phyloP scores from a whole-genome alignment of 108 stramenopile species.

The Cyclostephanos tholiformis region DNA sequence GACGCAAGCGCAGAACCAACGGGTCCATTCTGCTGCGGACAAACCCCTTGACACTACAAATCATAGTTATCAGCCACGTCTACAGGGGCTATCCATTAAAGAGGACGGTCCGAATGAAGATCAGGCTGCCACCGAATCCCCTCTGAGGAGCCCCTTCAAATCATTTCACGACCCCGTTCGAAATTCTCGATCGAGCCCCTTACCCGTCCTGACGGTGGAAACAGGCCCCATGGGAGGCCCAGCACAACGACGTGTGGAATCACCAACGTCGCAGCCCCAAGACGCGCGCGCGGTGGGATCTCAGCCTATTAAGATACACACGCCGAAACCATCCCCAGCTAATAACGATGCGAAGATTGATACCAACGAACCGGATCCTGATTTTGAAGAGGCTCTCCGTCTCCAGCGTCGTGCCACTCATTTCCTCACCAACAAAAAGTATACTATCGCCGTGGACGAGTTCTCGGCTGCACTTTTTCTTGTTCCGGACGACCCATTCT shows the following conservation, averaged over 20 bases:
- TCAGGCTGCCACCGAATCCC: neutral
- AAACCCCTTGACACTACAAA: neutral
- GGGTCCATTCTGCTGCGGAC: slow-evolving; percentile 25
- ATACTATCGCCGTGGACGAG: slow-evolving; percentile 80
- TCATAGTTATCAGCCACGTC: neutral
- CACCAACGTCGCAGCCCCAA: slow-evolving; percentile 5
- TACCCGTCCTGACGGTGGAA: slow-evolving; percentile 29
- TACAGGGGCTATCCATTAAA: slow-evolving; percentile 31
- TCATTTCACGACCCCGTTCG: slow-evolving; percentile 7
- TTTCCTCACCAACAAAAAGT: slow-evolving; percentile 75
- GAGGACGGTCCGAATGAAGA: slow-evolving; percentile 27
- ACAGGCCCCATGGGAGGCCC: slow-evolving; percentile 52
- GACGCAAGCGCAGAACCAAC: slow-evolving; percentile 16
- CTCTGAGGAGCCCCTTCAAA: slow-evolving; percentile 16
- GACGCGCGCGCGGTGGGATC: neutral
- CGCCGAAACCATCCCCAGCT: neutral
- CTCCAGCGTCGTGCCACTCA: slow-evolving; percentile 78
- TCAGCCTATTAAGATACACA: slow-evolving; percentile 2
- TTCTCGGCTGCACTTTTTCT: slow-evolving; percentile 87
- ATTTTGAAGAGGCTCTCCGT: slow-evolving; percentile 90
- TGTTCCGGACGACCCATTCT: slow-evolving; percentile 78
- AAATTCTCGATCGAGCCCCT: slow-evolving; percentile 24
- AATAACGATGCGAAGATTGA: slow-evolving; percentile 18
- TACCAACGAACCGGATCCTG: slow-evolving; percentile 70
- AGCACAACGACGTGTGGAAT: slow-evolving; percentile 35